phyloP scores from a whole-genome alignment of 2,329 filamentous ascomycete genomes.

The Neophaeococcomyces mojaviensis region DNA sequence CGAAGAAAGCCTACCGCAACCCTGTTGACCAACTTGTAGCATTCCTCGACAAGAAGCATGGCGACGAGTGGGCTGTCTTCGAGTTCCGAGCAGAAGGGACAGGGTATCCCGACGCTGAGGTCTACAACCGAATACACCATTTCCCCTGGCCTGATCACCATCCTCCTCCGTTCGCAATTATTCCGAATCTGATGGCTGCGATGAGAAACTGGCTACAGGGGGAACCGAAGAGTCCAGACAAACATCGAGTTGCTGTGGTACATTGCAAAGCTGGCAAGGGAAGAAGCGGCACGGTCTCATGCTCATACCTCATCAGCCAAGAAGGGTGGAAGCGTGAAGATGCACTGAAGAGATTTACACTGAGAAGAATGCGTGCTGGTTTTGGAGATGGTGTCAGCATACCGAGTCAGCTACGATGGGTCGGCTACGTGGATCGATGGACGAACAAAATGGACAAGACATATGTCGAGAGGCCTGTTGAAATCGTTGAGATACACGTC shows the following conservation, averaged over 20 bases:
- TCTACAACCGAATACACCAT: constrained; percentile 77
- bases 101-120: constrained; percentile 84
- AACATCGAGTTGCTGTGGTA: constrained; percentile 69
- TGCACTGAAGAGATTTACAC: constrained; percentile 63
- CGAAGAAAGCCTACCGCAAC: constrained; percentile 87
- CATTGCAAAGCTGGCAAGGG: constrained; percentile 98
- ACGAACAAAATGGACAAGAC: constrained; percentile 60
- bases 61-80: constrained; percentile 85
- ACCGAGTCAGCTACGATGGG: constrained; percentile 80
- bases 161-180: constrained; percentile 81
- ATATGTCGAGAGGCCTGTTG: constrained; percentile 75
- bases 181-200: constrained; percentile 81
- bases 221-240: constrained; percentile 30
- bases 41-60: constrained; percentile 82
- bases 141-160: constrained; percentile 98
- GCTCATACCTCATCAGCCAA: constrained; percentile 83
- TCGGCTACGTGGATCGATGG: constrained; percentile 86
- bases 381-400: constrained; percentile 91
- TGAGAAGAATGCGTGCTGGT: constrained; percentile 76
- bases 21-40: constrained; percentile 78
- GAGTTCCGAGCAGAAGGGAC: constrained; percentile 96
- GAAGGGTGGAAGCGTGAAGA: constrained; percentile 62
- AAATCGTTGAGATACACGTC: constrained; percentile 80
- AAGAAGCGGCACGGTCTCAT: constrained; percentile 77
- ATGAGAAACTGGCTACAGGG: constrained; percentile 82